Evolutionary conservation across 331 rosid genomes (phyloP).

Genomic region (Malus hybrid): DNA sequence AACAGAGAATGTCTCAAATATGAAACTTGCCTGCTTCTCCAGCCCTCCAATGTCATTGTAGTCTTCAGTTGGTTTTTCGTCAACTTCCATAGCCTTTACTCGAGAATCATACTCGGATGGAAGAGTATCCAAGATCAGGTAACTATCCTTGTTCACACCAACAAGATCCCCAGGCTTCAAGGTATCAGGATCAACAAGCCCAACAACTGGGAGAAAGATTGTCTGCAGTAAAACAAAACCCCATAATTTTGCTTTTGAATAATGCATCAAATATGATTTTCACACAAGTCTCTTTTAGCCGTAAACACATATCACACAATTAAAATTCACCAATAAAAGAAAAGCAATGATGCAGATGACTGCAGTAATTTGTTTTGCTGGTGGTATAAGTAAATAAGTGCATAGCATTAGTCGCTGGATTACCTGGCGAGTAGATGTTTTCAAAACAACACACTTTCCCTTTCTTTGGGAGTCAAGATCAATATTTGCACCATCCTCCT

Average conservation of each 20-base stretch:
- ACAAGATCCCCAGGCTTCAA: conserved; percentile 93
- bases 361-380: background rate
- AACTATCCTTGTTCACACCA: conserved; percentile 93
- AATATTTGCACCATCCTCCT: conserved; percentile 93
- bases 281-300: background rate
- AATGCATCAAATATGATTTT: background rate
- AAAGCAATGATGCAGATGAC: background rate
- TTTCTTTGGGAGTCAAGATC: conserved; percentile 97
- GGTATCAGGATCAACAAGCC: conserved; percentile 91
- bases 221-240: conserved; percentile 48
- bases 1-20: background rate
- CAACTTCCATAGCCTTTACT: conserved; percentile 98
- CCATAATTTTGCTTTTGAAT: background rate
- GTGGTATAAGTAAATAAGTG: background rate
- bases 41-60: conserved; percentile 87
- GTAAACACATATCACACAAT: background rate
- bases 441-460: conserved; percentile 92
- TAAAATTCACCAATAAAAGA: background rate
- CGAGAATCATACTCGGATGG: conserved; percentile 94
- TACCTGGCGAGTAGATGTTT: conserved; percentile 95
- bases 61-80: conserved; percentile 94
- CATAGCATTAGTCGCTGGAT: background rate
- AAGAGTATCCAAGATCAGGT: conserved; percentile 77
- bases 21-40: conserved; percentile 64
- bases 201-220: conserved; percentile 89